These are phyloP conservation scores for Paxillus rubicundulus DNA, from an alignment of 768 basidiomycete genomes.

Conservation along the genomic window DNA sequence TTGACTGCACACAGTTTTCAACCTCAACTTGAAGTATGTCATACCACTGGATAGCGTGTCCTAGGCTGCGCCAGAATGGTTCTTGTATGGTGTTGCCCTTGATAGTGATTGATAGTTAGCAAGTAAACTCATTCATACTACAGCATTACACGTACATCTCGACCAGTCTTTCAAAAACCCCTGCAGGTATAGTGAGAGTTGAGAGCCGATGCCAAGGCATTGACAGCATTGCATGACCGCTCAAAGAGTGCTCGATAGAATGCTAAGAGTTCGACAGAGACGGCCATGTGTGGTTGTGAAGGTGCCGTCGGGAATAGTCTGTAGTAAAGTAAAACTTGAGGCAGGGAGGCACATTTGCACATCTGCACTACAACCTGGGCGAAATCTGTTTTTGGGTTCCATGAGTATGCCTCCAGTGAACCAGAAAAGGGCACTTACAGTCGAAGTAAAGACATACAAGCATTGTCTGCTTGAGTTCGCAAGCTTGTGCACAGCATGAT, in stretches of 20 bases:
- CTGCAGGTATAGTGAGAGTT: neutral
- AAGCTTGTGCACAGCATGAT: neutral
- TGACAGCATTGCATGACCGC: conserved; percentile 31
- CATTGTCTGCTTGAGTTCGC: neutral
- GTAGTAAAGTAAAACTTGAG: conserved; percentile 24
- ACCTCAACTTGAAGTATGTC: conserved; percentile 17
- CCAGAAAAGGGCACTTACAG: neutral
- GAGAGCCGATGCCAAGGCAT: conserved; percentile 1
- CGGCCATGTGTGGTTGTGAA: conserved; percentile 11
- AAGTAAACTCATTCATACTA: conserved; percentile 12
- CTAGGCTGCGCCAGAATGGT: conserved; percentile 30
- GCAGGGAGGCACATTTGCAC: conserved; percentile 25
- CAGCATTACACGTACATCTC: conserved; percentile 11
- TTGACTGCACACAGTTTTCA: conserved; percentile 13
- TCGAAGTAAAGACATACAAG: neutral
- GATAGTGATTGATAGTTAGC: neutral
- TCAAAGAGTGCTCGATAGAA: conserved; percentile 37
- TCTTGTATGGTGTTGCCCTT: conserved; percentile 27
- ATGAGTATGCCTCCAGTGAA: neutral
- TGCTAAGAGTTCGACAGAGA: conserved; percentile 30
- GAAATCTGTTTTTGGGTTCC: conserved; percentile 14
- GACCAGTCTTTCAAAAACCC: conserved; percentile 14
- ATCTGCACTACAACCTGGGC: conserved; percentile 2
- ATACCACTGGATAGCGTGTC: conserved; percentile 30
- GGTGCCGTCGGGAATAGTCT: conserved; percentile 36